Evolutionary conservation across 1,139 yeast species (phyloP).

Genomic region (Protomyces macrosporus): DNA sequence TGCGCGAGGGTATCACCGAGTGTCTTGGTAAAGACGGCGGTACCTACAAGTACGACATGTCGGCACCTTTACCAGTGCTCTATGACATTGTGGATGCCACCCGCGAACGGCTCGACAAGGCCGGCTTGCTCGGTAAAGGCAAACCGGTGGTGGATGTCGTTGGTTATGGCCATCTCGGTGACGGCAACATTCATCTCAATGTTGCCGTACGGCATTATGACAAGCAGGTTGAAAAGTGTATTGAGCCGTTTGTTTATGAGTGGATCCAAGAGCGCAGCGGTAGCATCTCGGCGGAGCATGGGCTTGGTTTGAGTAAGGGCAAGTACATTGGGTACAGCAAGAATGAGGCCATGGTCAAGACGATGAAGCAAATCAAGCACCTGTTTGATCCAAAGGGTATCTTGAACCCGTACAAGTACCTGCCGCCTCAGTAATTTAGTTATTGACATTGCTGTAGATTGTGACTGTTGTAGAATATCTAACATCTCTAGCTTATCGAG

Average conservation of each 20-base stretch:
- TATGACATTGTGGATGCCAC: conserved; percentile 76
- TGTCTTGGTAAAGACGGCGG: conserved; percentile 83
- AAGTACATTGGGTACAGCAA: conserved; percentile 81
- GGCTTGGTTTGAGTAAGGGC: conserved; percentile 92
- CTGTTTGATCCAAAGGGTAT: conserved; percentile 85
- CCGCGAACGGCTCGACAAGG: conserved; percentile 51
- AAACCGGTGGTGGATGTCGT: conserved; percentile 81
- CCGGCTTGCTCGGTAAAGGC: conserved; percentile 54
- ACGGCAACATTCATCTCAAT: conserved; percentile 88
- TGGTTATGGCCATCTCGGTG: conserved; percentile 96
- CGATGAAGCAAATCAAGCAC: conserved; percentile 72
- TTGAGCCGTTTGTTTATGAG: conserved; percentile 92
- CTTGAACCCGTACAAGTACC: conserved; percentile 86
- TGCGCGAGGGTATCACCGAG: conserved; percentile 94
- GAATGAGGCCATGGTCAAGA: conserved; percentile 56
- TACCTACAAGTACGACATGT: conserved; percentile 93
- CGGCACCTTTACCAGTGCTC: conserved; percentile 72
- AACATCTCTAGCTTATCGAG: neutral
- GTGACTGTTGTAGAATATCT: neutral
- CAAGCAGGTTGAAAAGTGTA: conserved; percentile 64
- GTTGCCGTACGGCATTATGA: conserved; percentile 81
- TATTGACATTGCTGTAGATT: neutral
- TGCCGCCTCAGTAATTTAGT: conserved; percentile 34
- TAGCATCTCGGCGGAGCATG: conserved; percentile 94
- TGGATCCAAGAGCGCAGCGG: conserved; percentile 73